These are phyloP conservation scores for Pontederia paniculata DNA, from an alignment of 176 grass and related monocot genomes.

Conservation along the genomic window DNA sequence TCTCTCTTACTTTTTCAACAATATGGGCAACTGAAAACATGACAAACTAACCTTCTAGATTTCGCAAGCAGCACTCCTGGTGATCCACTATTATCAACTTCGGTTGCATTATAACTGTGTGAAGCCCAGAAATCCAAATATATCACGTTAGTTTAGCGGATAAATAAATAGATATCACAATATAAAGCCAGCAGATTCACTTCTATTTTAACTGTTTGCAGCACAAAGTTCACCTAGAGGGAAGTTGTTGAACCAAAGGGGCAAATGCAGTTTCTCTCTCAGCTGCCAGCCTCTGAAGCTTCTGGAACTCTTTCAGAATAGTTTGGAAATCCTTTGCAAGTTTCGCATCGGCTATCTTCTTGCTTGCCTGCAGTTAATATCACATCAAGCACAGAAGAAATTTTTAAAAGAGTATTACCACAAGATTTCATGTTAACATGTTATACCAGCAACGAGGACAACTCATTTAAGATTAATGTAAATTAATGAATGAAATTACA, in stretches of 20 bases:
- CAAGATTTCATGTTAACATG: too few species aligned
- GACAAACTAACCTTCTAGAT: slow-evolving; percentile 6
- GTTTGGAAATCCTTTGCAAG: slow-evolving; percentile 46
- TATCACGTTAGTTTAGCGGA: not conserved
- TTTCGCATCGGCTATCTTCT: slow-evolving; percentile 72
- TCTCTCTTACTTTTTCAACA: not conserved
- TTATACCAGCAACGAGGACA: too few species aligned
- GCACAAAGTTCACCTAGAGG: slow-evolving; percentile 33
- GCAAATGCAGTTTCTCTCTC: slow-evolving; percentile 68
- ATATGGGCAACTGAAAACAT: not conserved
- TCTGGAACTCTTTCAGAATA: slow-evolving; percentile 38
- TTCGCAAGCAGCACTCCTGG: not conserved
- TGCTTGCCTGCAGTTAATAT: slow-evolving; percentile 54
- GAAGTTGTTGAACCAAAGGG: slow-evolving; percentile 63
- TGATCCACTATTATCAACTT: not conserved
- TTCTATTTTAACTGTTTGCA: too few species aligned
- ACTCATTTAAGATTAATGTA: too few species aligned
- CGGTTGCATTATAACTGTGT: not conserved
- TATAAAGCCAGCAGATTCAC: too few species aligned
- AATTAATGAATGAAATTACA: too few species aligned
- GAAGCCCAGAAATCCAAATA: not conserved
- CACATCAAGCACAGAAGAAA: slow-evolving; percentile 5
- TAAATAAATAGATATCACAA: not conserved
- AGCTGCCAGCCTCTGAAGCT: slow-evolving; percentile 24
- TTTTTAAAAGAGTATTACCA: not conserved